These are phyloP conservation scores for Globisporangium cystogenes DNA, from an alignment of 352 stramenopile genomes.

Conservation along the genomic window DNA sequence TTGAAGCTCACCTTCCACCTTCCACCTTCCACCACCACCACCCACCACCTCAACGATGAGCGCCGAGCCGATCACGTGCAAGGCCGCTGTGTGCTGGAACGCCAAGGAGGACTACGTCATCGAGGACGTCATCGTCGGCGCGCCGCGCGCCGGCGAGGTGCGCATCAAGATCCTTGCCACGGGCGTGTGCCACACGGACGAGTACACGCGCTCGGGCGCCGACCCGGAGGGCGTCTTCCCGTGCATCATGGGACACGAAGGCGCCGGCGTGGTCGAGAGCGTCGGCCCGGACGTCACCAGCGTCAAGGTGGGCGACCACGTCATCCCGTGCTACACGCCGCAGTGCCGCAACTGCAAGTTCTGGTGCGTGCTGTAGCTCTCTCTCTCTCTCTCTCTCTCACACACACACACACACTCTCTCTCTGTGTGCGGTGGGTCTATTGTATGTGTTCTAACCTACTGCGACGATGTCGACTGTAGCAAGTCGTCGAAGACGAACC, in stretches of 20 bases:
- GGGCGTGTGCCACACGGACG: constrained; percentile 84
- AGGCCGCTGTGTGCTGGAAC: constrained; percentile 84
- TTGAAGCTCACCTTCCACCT: constrained; percentile 2
- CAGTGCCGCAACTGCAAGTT: constrained; percentile 90
- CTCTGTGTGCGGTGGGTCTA: too few species aligned
- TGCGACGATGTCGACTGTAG: constrained; percentile 11
- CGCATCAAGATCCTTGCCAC: constrained; percentile 83
- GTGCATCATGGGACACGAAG: constrained; percentile 86
- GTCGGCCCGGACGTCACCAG: constrained; percentile 71
- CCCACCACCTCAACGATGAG: constrained; percentile 28
- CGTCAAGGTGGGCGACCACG: constrained; percentile 85
- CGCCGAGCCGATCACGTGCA: constrained; percentile 80
- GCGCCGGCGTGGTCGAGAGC: constrained; percentile 79
- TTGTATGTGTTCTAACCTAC: background rate
- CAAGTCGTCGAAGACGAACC: constrained; percentile 84
- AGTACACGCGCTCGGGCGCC: constrained; percentile 79
- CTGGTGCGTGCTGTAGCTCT: constrained; percentile 49
- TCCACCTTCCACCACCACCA: background rate
- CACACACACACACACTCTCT: too few species aligned
- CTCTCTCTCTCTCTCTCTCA: too few species aligned
- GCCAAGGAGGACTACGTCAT: constrained; percentile 82
- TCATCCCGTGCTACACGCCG: constrained; percentile 96
- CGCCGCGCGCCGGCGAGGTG: constrained; percentile 64
- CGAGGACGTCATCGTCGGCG: constrained; percentile 73
- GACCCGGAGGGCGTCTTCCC: constrained; percentile 83